Percentiles rank a stretch among this genome's conserved stretches.
Conservation (phyloP, 441 rosid genomes). For the Populus hybrid region DNA sequence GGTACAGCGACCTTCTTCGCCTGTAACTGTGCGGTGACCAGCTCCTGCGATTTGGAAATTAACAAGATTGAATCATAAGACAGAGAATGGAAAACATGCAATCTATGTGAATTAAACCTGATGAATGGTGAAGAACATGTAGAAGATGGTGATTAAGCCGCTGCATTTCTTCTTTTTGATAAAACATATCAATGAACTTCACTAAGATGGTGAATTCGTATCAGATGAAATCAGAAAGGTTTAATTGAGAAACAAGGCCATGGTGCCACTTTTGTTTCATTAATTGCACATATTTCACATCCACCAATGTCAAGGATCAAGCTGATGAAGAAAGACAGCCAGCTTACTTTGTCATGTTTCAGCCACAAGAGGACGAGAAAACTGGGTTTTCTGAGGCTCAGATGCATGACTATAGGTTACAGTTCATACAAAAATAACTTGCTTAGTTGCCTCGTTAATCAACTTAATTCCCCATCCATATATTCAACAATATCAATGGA, state of each 20-base stretch:
- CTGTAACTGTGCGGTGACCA: conserved; percentile 6
- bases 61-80: conserved; percentile 1
- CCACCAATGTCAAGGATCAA: neutral
- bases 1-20: conserved; percentile 7
- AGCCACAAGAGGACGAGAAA: neutral
- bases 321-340: neutral
- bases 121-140: no score
- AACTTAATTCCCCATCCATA: neutral
- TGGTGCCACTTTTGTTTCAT: neutral
- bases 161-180: no score
- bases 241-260: neutral
- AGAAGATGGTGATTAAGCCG: neutral
- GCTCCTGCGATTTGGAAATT: conserved; percentile 24
- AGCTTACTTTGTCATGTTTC: neutral
- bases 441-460: neutral
- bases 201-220: neutral
- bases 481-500: neutral
- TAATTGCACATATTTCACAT: neutral
- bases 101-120: neutral
- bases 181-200: no score
- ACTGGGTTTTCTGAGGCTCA: neutral
- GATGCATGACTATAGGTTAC: neutral
- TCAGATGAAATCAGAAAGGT: neutral
- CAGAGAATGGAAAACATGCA: neutral
- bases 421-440: neutral